Conservation (phyloP, 257 asterid genomes). For the Primulina huaijiensis region DNA sequence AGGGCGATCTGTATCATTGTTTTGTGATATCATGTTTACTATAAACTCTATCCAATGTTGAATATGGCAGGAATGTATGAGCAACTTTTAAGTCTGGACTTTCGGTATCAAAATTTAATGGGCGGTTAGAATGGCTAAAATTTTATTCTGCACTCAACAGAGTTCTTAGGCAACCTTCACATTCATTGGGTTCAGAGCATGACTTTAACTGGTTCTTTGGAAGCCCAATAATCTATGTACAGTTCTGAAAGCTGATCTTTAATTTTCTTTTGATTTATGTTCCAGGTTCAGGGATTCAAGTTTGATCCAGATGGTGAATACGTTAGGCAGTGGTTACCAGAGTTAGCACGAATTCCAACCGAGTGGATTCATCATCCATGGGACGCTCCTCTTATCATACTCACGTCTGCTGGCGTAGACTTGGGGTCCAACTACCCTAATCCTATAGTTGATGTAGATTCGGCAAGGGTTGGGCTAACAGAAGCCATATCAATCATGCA, state of each 20-base stretch:
- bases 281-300: conserved; percentile 88
- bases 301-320: conserved; percentile 86
- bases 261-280: not conserved
- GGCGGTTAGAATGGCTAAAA: no score
- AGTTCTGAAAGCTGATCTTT: not conserved
- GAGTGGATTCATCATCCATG: conserved; percentile 98
- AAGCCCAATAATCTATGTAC: not conserved
- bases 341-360: conserved; percentile 74
- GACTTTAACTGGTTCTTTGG: not conserved
- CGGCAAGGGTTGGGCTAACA: conserved; percentile 61
- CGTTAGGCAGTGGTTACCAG: conserved; percentile 84
- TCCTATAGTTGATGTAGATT: conserved; percentile 68
- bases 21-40: no score
- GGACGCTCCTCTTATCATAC: conserved; percentile 73
- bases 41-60: no score
- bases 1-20: no score
- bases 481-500: conserved; percentile 69
- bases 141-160: no score
- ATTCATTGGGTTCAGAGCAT: not conserved
- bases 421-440: conserved; percentile 81
- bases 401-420: conserved; percentile 77
- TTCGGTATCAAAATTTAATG: no score
- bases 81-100: no score
- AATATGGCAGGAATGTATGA: no score
- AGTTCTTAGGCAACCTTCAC: no score